Evolutionary conservation across 768 basidiomycete species (phyloP).

Genomic region (Steccherinum ochraceum): DNA sequence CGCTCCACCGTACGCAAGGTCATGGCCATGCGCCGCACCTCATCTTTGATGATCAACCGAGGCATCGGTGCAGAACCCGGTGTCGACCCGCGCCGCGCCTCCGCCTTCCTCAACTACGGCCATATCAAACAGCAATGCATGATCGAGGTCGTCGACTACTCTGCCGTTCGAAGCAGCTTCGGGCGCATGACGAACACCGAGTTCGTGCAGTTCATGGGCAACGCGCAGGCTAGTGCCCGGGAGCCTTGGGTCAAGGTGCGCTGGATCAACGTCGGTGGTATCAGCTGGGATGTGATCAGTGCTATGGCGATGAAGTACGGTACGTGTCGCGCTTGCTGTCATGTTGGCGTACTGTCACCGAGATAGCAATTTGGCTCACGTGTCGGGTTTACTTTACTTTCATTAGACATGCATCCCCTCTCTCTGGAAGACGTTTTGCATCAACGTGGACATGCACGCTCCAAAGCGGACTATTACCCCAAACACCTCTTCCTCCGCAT

Average conservation of each 20-base stretch:
- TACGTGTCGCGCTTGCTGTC: constrained; percentile 21
- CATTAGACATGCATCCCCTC: constrained; percentile 59
- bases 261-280: constrained; percentile 70
- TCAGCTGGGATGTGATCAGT: constrained; percentile 68
- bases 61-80: constrained; percentile 66
- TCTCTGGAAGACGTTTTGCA: constrained; percentile 67
- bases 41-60: constrained; percentile 28
- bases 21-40: constrained; percentile 54
- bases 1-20: constrained; percentile 51
- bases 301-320: constrained; percentile 60
- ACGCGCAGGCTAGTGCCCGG: constrained; percentile 35
- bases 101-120: constrained; percentile 49
- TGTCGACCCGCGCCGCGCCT: constrained; percentile 56
- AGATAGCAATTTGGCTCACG: neutral
- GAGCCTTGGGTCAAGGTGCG: constrained; percentile 63
- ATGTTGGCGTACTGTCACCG: neutral
- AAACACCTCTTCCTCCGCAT: constrained; percentile 68
- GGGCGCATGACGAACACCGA: constrained; percentile 53
- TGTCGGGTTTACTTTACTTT: neutral
- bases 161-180: constrained; percentile 44
- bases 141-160: constrained; percentile 67
- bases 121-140: constrained; percentile 54
- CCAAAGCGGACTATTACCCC: constrained; percentile 65
- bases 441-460: constrained; percentile 45
- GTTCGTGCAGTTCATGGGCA: constrained; percentile 51